phyloP scores from a whole-genome alignment of 768 basidiomycete genomes.

The Pulveroboletus sp. region DNA sequence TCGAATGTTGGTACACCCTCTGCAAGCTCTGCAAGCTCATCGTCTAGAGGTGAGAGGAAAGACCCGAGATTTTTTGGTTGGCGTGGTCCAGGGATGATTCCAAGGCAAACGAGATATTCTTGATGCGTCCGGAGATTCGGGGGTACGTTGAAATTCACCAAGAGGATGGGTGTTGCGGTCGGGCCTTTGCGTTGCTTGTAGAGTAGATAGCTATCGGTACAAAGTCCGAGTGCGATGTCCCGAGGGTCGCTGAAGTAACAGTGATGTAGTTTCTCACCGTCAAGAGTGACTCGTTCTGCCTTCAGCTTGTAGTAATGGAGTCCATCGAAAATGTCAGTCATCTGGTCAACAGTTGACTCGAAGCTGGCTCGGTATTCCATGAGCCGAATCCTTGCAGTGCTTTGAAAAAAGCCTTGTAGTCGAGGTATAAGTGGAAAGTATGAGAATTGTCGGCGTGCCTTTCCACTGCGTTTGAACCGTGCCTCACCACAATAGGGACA shows the following conservation, averaged over 20 bases:
- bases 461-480: constrained; percentile 18
- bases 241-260: constrained; percentile 34
- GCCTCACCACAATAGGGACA: constrained; percentile 39
- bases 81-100: constrained; percentile 46
- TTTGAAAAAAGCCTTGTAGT: constrained; percentile 27
- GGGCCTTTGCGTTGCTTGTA: constrained; percentile 25
- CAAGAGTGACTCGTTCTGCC: constrained; percentile 23
- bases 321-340: constrained; percentile 36
- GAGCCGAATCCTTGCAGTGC: constrained; percentile 16
- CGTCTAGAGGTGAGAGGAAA: constrained; percentile 23
- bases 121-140: constrained; percentile 37
- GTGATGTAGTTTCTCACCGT: constrained; percentile 21
- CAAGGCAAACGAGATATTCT: constrained; percentile 36
- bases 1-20: too few relatives aligned
- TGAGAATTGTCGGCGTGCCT: constrained; percentile 27
- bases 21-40: too few relatives aligned
- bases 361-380: background rate
- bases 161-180: constrained; percentile 41
- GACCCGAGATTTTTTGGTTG: constrained; percentile 40
- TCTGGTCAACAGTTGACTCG: background rate
- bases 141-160: constrained; percentile 43
- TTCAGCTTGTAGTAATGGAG: constrained; percentile 29
- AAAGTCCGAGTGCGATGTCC: constrained; percentile 43
- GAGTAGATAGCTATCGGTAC: constrained; percentile 41
- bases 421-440: constrained; percentile 41